Conservation (phyloP, 177 flowering plant species). For the Tripterygium wilfordii region DNA sequence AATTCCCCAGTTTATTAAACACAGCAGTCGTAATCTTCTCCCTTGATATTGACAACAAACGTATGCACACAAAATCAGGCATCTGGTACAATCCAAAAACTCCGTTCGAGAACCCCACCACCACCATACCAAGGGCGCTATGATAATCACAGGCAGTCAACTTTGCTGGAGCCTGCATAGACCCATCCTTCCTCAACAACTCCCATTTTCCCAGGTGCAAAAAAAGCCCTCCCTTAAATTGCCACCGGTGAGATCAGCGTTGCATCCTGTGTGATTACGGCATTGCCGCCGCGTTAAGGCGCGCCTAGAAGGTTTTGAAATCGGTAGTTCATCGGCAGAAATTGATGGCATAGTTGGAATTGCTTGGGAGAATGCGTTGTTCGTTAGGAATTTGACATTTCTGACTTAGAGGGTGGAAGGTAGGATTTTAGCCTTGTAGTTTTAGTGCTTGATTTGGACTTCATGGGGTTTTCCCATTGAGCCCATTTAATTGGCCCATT, state of each 20-base stretch:
- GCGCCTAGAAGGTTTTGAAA: conserved; percentile 93
- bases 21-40: conserved; percentile 87
- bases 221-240: conserved; percentile 27
- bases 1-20: conserved; percentile 84
- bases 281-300: conserved; percentile 94
- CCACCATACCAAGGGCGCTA: conserved; percentile 70
- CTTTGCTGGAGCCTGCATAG: conserved; percentile 58
- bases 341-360: too few species aligned
- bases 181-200: conserved; percentile 62
- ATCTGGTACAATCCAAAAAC: conserved; percentile 91
- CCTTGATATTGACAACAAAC: conserved; percentile 82
- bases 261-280: conserved; percentile 39
- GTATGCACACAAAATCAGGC: conserved; percentile 93
- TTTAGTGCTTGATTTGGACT: too few species aligned
- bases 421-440: too few species aligned
- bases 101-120: conserved; percentile 93
- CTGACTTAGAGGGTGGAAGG: too few species aligned
- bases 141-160: conserved; percentile 89
- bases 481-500: too few species aligned
- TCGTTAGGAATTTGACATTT: too few species aligned
- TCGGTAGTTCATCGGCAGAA: conserved; percentile 62
- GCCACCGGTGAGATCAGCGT: conserved; percentile 67
- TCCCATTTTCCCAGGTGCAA: conserved; percentile 70
- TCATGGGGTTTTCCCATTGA: too few species aligned
- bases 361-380: too few species aligned